phyloP scores from a whole-genome alignment of 345 rosid species.

The Aquilaria malaccensis region DNA sequence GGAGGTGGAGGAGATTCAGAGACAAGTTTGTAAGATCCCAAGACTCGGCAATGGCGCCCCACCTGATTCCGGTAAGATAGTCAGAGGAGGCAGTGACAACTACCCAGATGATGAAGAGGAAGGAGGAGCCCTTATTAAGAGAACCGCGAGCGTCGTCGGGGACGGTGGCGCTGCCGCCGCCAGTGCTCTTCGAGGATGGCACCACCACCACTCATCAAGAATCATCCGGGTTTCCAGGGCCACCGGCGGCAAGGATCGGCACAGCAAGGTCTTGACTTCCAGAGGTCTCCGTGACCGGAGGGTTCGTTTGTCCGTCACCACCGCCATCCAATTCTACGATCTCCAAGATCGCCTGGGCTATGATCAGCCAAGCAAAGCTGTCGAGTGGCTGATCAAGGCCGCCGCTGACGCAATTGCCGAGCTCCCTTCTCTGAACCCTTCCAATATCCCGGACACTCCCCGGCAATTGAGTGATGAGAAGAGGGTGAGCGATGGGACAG shows the following conservation, averaged over 20 bases:
- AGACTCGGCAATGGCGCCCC: conserved; percentile 42
- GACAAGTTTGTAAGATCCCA: conserved; percentile 49
- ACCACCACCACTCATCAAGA: conserved; percentile 72
- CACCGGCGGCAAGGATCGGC: conserved; percentile 97
- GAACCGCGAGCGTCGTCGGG: conserved; percentile 17
- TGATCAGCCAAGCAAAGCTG: conserved; percentile 97
- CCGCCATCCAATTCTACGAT: conserved; percentile 93
- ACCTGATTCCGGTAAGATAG: conserved; percentile 26
- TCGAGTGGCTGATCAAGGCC: conserved; percentile 91
- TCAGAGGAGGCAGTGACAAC: conserved; percentile 20
- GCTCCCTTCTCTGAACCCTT: conserved; percentile 68
- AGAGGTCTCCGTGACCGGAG: conserved; percentile 88
- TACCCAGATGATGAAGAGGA: conserved; percentile 43
- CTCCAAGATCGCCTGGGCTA: conserved; percentile 90
- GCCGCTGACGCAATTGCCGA: conserved; percentile 78
- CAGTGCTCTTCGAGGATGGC: conserved; percentile 35
- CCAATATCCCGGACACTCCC: conserved; percentile 49
- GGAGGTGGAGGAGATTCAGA: conserved; percentile 80
- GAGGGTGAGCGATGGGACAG: conserved; percentile 31
- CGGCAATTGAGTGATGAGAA: conserved; percentile 61
- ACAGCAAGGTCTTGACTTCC: conserved; percentile 95
- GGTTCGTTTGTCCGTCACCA: conserved; percentile 79
- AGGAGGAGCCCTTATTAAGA: conserved; percentile 42
- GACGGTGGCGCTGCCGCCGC: conserved; percentile 11
- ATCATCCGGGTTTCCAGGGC: conserved; percentile 96